Conservation (phyloP, 139 green algal species). For the Coccomyxa sp. region DNA sequence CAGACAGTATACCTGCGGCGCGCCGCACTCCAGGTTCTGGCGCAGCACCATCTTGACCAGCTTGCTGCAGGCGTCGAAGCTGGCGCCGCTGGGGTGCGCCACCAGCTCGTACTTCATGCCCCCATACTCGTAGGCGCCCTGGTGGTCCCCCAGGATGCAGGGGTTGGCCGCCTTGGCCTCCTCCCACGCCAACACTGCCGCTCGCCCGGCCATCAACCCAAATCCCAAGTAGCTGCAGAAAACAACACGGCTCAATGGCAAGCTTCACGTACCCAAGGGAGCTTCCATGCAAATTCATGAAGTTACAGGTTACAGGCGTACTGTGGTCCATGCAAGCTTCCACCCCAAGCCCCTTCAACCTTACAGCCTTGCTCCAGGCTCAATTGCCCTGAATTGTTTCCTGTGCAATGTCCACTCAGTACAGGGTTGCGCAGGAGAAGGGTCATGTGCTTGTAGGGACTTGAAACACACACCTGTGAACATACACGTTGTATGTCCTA, state of each 20-base stretch:
- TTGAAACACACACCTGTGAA: slow-evolving; percentile 64
- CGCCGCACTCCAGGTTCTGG: slow-evolving; percentile 39
- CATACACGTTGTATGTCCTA: slow-evolving; percentile 85
- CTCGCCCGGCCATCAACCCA: slow-evolving; percentile 93
- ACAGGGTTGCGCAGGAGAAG: not conserved
- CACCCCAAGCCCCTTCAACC: too few relatives aligned
- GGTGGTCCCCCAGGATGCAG: slow-evolving; percentile 66
- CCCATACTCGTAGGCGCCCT: slow-evolving; percentile 51
- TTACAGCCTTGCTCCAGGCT: too few relatives aligned
- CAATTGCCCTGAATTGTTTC: too few relatives aligned
- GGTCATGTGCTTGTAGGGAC: not conserved
- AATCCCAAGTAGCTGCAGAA: slow-evolving; percentile 87
- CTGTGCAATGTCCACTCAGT: too few relatives aligned
- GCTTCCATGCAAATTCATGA: not conserved
- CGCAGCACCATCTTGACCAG: slow-evolving; percentile 32
- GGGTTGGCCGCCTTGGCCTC: slow-evolving; percentile 42
- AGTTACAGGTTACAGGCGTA: too few relatives aligned
- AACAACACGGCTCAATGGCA: not conserved
- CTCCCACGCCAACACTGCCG: slow-evolving; percentile 68
- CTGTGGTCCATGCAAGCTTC: too few relatives aligned
- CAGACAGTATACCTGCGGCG: slow-evolving; percentile 31
- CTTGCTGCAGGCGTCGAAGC: slow-evolving; percentile 23
- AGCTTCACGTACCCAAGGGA: not conserved
- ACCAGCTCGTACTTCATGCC: slow-evolving; percentile 37
- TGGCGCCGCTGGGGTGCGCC: slow-evolving; percentile 6